Evolutionary conservation across 2,329 filamentous ascomycete species (phyloP), one percentile per base, ranked within the genome.

Genomic region (Monilinia vaccinii-corymbosi): DNA sequence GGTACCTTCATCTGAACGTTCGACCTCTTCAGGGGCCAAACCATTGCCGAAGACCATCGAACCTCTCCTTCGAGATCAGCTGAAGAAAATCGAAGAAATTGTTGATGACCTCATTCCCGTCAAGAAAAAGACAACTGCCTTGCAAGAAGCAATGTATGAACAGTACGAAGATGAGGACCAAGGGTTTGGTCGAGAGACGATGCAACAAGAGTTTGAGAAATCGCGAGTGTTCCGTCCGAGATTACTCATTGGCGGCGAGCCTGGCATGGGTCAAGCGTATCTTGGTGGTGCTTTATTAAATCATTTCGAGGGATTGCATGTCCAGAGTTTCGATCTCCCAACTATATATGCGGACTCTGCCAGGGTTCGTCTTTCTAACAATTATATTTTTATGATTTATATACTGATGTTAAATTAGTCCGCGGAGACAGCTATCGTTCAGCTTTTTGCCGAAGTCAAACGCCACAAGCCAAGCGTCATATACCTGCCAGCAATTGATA

Each of bases 401-500:
- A 36, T 56, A 52, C 63, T 67, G 60, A 66, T 40, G 36, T 53
- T 25, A 48, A 55, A 70, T 61, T 51, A 64, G 65, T 68, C 67
- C 25, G 63, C 69, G 18, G 94, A 97, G 75, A 89, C 94, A 66
- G 89, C 92, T 11, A 85, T 99, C 64, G 91, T 96, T 14, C 87
- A 92, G 65, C 79, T 96, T 9, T 97, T 99, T 70, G 86, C 89
- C 0, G 94, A 97, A 75, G 89, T 96, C 42, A 90, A 93, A 73
- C 86, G 92, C 42, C 91, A 97, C 72, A 97, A 96, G 73, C 94
- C 94, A 0, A 95, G 91, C 71, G 90, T 97, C 42, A 94, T 99
- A 56, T 97, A 92, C 73, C 88, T 99, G 47, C 93, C 94, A 2
- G 87, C 91, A 66, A 83, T 97, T 52, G 89, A 96, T 66, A 82